A percentile compares a stretch with the other conserved stretches of the same genome.
These are phyloP conservation scores for Aspergillus oerlinghausenensis DNA, from an alignment of 2,329 filamentous ascomycete genomes.

Conservation along the genomic window DNA sequence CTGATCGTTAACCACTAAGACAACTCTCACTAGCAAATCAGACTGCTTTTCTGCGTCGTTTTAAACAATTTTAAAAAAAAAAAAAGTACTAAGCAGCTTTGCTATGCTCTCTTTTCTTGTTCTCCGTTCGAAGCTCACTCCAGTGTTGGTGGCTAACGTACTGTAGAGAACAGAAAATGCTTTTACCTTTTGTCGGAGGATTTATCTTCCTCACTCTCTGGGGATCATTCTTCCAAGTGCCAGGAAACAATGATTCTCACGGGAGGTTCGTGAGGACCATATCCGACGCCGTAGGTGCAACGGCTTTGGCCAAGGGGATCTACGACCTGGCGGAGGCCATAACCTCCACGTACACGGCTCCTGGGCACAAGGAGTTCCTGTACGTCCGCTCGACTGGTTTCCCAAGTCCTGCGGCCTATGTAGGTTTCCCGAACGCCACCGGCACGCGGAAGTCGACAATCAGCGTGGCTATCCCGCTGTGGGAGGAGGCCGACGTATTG, in stretches of 20 bases:
- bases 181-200: slow-evolving; percentile 18
- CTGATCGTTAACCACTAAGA: neutral
- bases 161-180: slow-evolving; percentile 11
- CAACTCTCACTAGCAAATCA: neutral
- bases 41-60: neutral
- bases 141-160: neutral
- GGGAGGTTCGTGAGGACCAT: slow-evolving; percentile 16
- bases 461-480: slow-evolving; percentile 8
- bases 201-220: slow-evolving; percentile 20
- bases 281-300: slow-evolving; percentile 11
- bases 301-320: slow-evolving; percentile 10
- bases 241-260: slow-evolving; percentile 15
- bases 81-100: neutral
- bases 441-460: neutral
- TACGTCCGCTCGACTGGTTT: slow-evolving; percentile 2
- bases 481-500: slow-evolving; percentile 6
- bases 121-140: neutral
- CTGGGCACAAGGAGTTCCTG: slow-evolving; percentile 4
- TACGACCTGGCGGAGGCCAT: slow-evolving; percentile 12
- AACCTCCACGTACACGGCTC: slow-evolving; percentile 1
- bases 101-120: neutral
- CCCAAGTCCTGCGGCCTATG: neutral
- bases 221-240: slow-evolving; percentile 19
- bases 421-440: neutral
- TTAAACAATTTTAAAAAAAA: too few relatives aligned